phyloP scores from a whole-genome alignment of 108 stramenopile species.

The Cyclotella distinguenda region DNA sequence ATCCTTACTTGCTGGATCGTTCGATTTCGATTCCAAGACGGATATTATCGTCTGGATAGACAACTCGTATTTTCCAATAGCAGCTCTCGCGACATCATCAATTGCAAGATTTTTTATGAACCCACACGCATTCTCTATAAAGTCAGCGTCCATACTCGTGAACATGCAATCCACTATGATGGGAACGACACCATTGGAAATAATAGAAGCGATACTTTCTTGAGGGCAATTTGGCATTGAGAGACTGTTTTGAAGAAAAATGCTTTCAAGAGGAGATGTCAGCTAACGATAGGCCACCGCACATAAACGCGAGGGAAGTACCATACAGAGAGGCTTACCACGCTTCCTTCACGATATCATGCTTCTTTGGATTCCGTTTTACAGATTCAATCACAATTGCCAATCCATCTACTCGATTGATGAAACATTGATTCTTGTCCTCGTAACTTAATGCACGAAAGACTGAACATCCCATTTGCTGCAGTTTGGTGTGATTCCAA shows the following conservation, averaged over 20 bases:
- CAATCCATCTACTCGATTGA: slow-evolving; percentile 33
- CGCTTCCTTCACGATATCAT: slow-evolving; percentile 29
- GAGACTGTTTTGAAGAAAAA: slow-evolving; percentile 36
- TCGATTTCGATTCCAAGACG: slow-evolving; percentile 12
- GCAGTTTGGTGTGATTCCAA: slow-evolving; percentile 20
- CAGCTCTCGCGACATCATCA: slow-evolving; percentile 19
- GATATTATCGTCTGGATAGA: slow-evolving; percentile 18
- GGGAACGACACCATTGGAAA: slow-evolving; percentile 9
- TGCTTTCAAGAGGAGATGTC: not conserved
- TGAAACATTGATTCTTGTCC: slow-evolving; percentile 23
- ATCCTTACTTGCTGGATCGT: slow-evolving; percentile 8
- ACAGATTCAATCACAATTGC: slow-evolving; percentile 27
- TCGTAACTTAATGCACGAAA: slow-evolving; percentile 42
- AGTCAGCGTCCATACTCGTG: slow-evolving; percentile 5
- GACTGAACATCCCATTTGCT: slow-evolving; percentile 30
- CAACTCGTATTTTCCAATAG: slow-evolving; percentile 17
- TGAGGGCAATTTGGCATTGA: slow-evolving; percentile 14
- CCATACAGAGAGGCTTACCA: slow-evolving; percentile 12
- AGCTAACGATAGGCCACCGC: no score
- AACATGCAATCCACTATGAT: slow-evolving; percentile 27
- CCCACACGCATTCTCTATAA: slow-evolving; percentile 37
- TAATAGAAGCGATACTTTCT: not conserved
- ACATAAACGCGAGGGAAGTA: not conserved
- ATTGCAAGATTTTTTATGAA: slow-evolving; percentile 37
- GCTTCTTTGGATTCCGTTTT: slow-evolving; percentile 26